Percentiles rank a stretch among this genome's conserved stretches.
Conservation (phyloP, 1,139 yeast species). For the Blastobotrys malaysiensis region DNA sequence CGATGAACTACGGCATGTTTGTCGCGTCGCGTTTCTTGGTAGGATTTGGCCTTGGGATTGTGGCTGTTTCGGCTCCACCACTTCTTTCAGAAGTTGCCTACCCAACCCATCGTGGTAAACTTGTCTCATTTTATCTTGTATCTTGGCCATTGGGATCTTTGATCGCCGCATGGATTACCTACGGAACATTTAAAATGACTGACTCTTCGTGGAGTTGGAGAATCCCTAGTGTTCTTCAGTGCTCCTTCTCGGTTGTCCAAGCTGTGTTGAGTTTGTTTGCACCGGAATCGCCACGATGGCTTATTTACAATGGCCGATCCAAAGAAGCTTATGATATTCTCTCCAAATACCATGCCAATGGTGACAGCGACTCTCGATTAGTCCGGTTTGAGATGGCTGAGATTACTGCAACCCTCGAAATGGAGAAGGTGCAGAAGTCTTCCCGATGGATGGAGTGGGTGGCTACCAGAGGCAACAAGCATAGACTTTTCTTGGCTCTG, state of each 20-base stretch:
- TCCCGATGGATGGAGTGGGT: conserved; percentile 34
- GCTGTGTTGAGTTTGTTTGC: conserved; percentile 35
- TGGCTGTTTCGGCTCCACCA: conserved; percentile 31
- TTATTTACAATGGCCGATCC: conserved; percentile 5
- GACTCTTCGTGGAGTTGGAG: conserved; percentile 39
- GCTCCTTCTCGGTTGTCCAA: conserved; percentile 13
- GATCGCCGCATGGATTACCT: conserved; percentile 51
- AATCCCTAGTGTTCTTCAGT: conserved; percentile 41
- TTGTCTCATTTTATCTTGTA: conserved; percentile 24
- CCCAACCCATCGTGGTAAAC: conserved; percentile 39
- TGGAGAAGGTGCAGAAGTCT: conserved; percentile 14
- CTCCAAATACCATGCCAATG: conserved; percentile 10
- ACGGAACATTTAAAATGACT: conserved; percentile 36
- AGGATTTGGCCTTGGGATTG: conserved; percentile 4
- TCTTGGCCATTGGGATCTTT: conserved; percentile 53
- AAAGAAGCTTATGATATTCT: conserved; percentile 9
- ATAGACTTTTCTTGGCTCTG: conserved; percentile 37
- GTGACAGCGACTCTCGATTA: conserved; percentile 13
- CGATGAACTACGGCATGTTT: conserved; percentile 1
- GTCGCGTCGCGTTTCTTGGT: conserved; percentile 3
- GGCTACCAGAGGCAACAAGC: conserved; percentile 34
- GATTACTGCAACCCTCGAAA: conserved; percentile 17
- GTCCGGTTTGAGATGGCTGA: conserved; percentile 23
- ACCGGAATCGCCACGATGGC: conserved; percentile 65
- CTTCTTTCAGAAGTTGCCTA: conserved; percentile 38